phyloP scores from a whole-genome alignment of 495 filamentous ascomycete species.

The Tuber borchii region DNA sequence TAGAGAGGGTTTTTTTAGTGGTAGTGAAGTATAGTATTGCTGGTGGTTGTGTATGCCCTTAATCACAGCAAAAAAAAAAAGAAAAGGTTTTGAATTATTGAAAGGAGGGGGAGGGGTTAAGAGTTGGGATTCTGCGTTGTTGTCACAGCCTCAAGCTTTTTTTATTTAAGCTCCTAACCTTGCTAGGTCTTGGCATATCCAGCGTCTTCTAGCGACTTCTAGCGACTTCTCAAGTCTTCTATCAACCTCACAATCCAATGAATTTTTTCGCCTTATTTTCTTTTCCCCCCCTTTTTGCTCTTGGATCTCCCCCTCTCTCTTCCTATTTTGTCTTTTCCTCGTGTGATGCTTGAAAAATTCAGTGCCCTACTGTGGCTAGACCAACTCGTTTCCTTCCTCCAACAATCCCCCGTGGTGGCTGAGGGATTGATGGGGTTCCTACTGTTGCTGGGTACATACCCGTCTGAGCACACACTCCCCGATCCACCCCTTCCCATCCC shows the following conservation, averaged over 20 bases:
- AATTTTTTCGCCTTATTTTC: not conserved
- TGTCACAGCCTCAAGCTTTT: conserved; percentile 36
- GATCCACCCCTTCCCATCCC: too few relatives aligned
- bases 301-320: not conserved
- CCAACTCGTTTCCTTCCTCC: not conserved
- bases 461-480: not conserved
- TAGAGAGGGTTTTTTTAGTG: not conserved
- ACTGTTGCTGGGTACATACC: not conserved
- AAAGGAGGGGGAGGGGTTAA: conserved; percentile 32
- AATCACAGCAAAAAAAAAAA: not conserved
- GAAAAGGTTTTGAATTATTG: too few relatives aligned
- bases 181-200: conserved; percentile 32
- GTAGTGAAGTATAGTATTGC: not conserved
- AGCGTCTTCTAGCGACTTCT: conserved; percentile 29
- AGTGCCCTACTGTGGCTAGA: not conserved
- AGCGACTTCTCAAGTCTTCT: conserved; percentile 28
- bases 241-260: conserved; percentile 6
- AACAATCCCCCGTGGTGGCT: too few relatives aligned
- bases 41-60: not conserved
- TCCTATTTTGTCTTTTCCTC: too few relatives aligned
- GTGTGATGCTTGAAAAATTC: not conserved
- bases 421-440: not conserved
- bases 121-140: conserved; percentile 31
- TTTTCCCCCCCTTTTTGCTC: not conserved
- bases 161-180: conserved; percentile 38